phyloP scores from a whole-genome alignment of 352 stramenopile genomes.

The Pythium dissimile region DNA sequence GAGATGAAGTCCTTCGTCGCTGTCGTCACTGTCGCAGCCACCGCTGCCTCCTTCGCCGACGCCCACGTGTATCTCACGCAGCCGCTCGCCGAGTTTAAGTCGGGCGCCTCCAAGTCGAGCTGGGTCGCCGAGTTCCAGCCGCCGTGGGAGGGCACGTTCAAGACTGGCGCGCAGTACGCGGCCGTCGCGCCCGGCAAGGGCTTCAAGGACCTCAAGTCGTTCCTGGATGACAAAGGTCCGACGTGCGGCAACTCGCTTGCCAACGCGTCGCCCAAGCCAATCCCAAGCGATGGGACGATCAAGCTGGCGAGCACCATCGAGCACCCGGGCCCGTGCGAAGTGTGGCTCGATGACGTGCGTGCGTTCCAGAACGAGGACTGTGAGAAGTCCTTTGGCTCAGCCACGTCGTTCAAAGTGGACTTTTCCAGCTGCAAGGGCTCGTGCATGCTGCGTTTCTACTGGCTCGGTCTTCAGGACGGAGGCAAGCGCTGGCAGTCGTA shows the following conservation, averaged over 20 bases:
- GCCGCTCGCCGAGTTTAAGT: constrained; percentile 10
- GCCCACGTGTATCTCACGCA: constrained; percentile 13
- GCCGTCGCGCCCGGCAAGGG: constrained; percentile 2
- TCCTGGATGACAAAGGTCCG: constrained; percentile 21
- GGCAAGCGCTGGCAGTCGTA: not conserved
- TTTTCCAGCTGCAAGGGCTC: constrained; percentile 4
- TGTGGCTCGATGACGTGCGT: constrained; percentile 17
- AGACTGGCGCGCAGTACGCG: constrained; percentile 13
- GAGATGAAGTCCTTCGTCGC: constrained; percentile 3
- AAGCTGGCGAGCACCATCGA: constrained; percentile 6
- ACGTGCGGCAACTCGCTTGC: constrained; percentile 18
- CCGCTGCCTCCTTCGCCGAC: not conserved
- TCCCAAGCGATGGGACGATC: constrained; percentile 16
- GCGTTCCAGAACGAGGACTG: constrained; percentile 22
- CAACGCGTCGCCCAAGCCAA: constrained; percentile 13
- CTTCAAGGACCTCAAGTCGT: constrained; percentile 14
- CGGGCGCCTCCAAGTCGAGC: constrained; percentile 12
- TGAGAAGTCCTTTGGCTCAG: not conserved
- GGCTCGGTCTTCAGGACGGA: constrained; percentile 11
- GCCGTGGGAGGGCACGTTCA: constrained; percentile 12
- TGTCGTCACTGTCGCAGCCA: not conserved
- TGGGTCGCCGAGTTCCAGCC: constrained; percentile 14
- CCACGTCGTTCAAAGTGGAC: constrained; percentile 1
- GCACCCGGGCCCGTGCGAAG: constrained; percentile 15
- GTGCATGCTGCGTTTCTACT: constrained; percentile 11